These are phyloP conservation scores for Colletotrichum sp. DNA, from an alignment of 2,329 filamentous ascomycete genomes.

Conservation along the genomic window DNA sequence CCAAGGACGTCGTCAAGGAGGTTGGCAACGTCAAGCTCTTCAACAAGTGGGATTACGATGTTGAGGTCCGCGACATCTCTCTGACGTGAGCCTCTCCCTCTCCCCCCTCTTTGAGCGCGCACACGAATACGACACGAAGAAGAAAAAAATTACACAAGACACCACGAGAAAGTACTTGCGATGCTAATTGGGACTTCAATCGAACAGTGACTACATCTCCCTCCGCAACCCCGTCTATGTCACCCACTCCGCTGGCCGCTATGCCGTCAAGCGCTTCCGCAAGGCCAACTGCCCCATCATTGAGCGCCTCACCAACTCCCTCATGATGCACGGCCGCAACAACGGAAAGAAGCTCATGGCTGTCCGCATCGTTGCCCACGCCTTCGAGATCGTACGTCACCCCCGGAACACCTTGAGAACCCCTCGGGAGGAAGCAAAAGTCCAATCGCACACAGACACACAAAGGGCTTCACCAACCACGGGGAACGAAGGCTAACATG, in stretches of 20 bases:
- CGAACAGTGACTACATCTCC: conserved; percentile 94
- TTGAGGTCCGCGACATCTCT: conserved; percentile 99
- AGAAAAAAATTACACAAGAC: conserved; percentile 11
- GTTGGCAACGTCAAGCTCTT: conserved; percentile 95
- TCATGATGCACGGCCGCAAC: conserved; percentile 99
- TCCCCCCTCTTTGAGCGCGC: not conserved
- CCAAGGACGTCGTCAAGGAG: conserved; percentile 90
- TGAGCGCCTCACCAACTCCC: conserved; percentile 99
- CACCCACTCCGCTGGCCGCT: conserved; percentile 97
- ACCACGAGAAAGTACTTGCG: not conserved
- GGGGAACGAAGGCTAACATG: conserved; percentile 29
- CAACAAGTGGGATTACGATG: conserved; percentile 98
- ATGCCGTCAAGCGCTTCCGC: conserved; percentile 99
- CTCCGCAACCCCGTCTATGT: conserved; percentile 99
- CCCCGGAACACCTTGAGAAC: not conserved
- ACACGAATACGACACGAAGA: not conserved
- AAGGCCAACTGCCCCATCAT: conserved; percentile 99
- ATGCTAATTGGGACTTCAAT: conserved; percentile 36
- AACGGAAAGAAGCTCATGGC: conserved; percentile 99
- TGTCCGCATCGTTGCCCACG: conserved; percentile 97
- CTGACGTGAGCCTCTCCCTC: conserved; percentile 71
- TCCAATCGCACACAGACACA: conserved; percentile 24
- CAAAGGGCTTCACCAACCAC: not conserved
- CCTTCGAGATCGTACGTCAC: conserved; percentile 96
- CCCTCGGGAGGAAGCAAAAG: not conserved